Conservation (phyloP, 768 basidiomycete genomes). For the Floccularia luteovirens region DNA sequence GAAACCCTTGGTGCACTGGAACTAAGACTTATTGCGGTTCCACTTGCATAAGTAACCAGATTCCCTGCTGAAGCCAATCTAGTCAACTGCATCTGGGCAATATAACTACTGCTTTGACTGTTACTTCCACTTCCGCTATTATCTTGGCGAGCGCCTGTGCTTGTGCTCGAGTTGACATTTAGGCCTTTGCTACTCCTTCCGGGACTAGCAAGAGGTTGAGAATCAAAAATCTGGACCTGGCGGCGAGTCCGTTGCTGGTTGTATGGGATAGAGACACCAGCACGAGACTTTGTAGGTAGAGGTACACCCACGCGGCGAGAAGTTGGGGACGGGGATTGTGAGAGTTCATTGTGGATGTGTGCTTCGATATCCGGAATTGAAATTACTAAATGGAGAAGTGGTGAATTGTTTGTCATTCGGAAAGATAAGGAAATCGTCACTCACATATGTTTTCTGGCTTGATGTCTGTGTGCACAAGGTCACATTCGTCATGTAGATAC, state of each 20-base stretch:
- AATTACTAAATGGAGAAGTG: conserved; percentile 49
- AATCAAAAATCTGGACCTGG: conserved; percentile 78
- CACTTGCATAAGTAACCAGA: conserved; percentile 14
- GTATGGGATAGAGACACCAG: conserved; percentile 55
- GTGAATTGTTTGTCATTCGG: background rate
- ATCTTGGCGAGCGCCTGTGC: conserved; percentile 18
- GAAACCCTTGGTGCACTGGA: conserved; percentile 33
- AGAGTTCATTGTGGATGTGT: conserved; percentile 65
- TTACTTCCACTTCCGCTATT: conserved; percentile 26
- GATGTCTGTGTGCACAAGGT: conserved; percentile 88
- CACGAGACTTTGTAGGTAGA: conserved; percentile 51
- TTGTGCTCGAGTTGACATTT: conserved; percentile 18
- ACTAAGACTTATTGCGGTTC: conserved; percentile 24
- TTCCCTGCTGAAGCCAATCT: conserved; percentile 17
- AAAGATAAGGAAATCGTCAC: conserved; percentile 20
- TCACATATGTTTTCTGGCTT: conserved; percentile 94
- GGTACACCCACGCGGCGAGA: conserved; percentile 81
- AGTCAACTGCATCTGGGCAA: conserved; percentile 32
- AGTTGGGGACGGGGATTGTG: conserved; percentile 60
- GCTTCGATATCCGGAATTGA: conserved; percentile 75
- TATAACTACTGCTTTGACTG: conserved; percentile 32
- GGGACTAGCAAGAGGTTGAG: conserved; percentile 68
- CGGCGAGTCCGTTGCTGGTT: conserved; percentile 42
- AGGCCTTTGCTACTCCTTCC: conserved; percentile 27
- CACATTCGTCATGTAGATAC: conserved; percentile 89